Conservation (phyloP, 2,329 filamentous ascomycete genomes). For the Aspergillus versicolor region DNA sequence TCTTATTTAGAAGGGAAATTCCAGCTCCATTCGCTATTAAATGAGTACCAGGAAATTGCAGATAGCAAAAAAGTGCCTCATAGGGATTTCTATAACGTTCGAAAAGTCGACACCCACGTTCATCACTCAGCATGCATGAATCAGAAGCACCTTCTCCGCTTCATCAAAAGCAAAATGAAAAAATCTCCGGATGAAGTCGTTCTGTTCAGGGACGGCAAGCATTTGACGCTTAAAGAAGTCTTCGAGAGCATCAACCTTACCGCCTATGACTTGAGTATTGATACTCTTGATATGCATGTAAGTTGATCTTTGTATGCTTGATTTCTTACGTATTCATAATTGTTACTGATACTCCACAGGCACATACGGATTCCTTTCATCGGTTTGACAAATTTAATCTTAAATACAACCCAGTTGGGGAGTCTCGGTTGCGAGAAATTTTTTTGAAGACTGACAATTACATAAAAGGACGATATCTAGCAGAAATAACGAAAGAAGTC, state of each 20-base stretch:
- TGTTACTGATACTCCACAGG: slow-evolving; percentile 48
- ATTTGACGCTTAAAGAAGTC: slow-evolving; percentile 86
- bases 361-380: slow-evolving; percentile 96
- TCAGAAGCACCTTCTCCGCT: slow-evolving; percentile 94
- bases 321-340: not conserved
- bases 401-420: slow-evolving; percentile 96
- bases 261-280: slow-evolving; percentile 95
- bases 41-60: slow-evolving; percentile 96
- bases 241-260: slow-evolving; percentile 97
- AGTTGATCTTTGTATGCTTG: slow-evolving; percentile 34
- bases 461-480: slow-evolving; percentile 91
- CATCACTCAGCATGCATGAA: slow-evolving; percentile 99
- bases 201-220: slow-evolving; percentile 85
- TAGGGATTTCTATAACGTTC: slow-evolving; percentile 97
- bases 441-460: slow-evolving; percentile 99
- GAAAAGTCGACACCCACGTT: slow-evolving; percentile 98
- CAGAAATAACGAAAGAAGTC: slow-evolving; percentile 97
- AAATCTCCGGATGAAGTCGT: slow-evolving; percentile 94
- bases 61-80: slow-evolving; percentile 98
- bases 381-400: slow-evolving; percentile 99
- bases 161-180: slow-evolving; percentile 99
- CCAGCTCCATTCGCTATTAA: slow-evolving; percentile 87
- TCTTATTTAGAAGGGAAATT: slow-evolving; percentile 98
- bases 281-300: slow-evolving; percentile 98
- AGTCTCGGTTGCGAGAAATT: slow-evolving; percentile 93